These are phyloP conservation scores for Apiospora hydei DNA, from an alignment of 2,329 filamentous ascomycete genomes.

Conservation along the genomic window DNA sequence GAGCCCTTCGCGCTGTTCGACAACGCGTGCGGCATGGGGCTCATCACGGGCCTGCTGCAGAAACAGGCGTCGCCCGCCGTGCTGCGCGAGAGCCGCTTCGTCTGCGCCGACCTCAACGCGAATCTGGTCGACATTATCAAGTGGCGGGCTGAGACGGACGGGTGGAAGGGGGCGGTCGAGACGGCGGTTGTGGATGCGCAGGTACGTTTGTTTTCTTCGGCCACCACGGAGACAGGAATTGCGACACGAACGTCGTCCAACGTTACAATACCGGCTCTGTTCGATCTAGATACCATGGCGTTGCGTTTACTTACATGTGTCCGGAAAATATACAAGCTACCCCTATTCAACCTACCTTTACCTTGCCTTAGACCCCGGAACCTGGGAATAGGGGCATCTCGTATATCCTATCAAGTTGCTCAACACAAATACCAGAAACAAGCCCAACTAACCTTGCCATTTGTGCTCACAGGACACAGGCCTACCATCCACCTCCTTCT, in stretches of 20 bases:
- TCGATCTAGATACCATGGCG: too few relatives aligned
- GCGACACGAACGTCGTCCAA: too few relatives aligned
- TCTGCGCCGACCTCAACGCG: conserved; percentile 20
- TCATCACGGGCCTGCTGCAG: conserved; percentile 5
- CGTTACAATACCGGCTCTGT: too few relatives aligned
- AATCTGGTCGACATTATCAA: neutral
- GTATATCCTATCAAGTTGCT: too few relatives aligned
- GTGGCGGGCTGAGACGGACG: neutral
- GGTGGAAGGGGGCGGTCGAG: conserved; percentile 6
- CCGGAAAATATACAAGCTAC: too few relatives aligned
- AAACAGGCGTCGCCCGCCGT: neutral
- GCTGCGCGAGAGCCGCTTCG: conserved; percentile 1
- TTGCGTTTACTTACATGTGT: too few relatives aligned
- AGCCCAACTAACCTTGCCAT: neutral
- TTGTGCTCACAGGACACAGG: neutral
- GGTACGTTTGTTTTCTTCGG: neutral
- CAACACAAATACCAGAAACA: neutral
- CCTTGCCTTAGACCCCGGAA: too few relatives aligned
- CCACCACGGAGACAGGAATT: neutral
- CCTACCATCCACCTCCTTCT: conserved; percentile 6
- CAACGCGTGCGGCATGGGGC: conserved; percentile 18
- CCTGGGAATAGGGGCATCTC: too few relatives aligned
- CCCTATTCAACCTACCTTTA: too few relatives aligned
- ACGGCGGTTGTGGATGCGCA: conserved; percentile 1
- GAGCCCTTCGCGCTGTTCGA: conserved; percentile 12